Base-by-base conservation (phyloP, 495 filamentous ascomycete genomes). In the Xylaria grammica region DNA sequence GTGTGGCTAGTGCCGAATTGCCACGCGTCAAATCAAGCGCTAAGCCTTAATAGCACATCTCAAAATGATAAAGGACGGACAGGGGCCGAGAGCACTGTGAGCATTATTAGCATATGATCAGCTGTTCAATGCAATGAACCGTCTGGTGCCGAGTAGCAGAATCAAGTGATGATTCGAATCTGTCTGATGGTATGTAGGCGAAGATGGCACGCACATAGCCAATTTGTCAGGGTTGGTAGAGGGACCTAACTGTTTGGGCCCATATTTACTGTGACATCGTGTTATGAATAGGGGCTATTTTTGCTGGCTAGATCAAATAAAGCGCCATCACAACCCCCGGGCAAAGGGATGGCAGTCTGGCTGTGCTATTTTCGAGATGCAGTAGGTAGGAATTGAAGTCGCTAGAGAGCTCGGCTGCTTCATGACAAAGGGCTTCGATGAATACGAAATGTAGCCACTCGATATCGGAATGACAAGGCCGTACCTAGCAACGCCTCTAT, bases 251-350 rank as follows among this genome's bases (percentile, higher is more conserved):
- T 8, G 6, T n/a, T 22, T 42, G 19, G 34, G 22, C 13, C 27
- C 20, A 15, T 27, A 46, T 30, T 30, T 17, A 58, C 38, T 32
- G 27, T 34, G 22, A 8, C 27, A 9, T 22, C 11, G 36, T 32
- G 40, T 58, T 32, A 58, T 27, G 17, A 20, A 58, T 58, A n/a
- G n/a, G n/a, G n/a, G 38, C 19, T 10, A 8, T 4, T 15, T 59
- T 9, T 59, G 38, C 27, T 50, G 13, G 30, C 17, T 7, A 60
- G 45, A 38, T n/a, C n/a, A n/a, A n/a, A n/a, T n/a, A n/a, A n/a
- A n/a, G n/a, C n/a, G n/a, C n/a, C n/a, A n/a, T n/a, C n/a, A n/a
- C n/a, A n/a, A n/a, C n/a, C n/a, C 13, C 15, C 9, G 34, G 20
- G n/a, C 1, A n/a, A 36, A 15, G 9, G 5, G 30, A 53, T 19